phyloP scores from a whole-genome alignment of 148 eudicot genomes.

The Camellia sinensis region DNA sequence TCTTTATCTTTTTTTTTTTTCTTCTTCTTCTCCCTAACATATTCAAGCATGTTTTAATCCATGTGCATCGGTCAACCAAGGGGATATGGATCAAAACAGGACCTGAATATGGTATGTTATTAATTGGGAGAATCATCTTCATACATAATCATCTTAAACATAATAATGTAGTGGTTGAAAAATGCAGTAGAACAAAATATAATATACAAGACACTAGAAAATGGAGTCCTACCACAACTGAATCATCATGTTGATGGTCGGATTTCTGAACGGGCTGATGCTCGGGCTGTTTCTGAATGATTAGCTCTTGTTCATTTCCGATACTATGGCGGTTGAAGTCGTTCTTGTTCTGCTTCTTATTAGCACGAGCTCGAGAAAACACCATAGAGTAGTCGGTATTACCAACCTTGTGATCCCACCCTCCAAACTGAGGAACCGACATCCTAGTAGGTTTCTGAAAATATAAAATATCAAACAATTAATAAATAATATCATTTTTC shows the following conservation, averaged over 20 bases:
- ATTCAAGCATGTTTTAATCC: conserved; percentile 28
- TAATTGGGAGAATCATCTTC: neutral
- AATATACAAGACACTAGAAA: neutral
- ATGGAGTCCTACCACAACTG: conserved; percentile 17
- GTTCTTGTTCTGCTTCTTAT: conserved; percentile 36
- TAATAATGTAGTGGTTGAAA: neutral
- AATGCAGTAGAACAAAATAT: neutral
- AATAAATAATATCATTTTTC: neutral
- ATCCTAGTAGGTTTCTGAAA: conserved; percentile 22
- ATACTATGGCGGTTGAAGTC: conserved; percentile 27
- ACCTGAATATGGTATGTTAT: conserved; percentile 2
- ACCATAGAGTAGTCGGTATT: conserved; percentile 47
- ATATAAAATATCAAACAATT: neutral
- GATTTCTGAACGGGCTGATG: conserved; percentile 1
- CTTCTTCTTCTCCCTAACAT: neutral
- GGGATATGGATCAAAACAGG: conserved; percentile 33
- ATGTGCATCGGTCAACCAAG: conserved; percentile 30
- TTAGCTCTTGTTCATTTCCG: conserved; percentile 27
- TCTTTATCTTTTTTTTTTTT: too few species aligned
- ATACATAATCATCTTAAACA: neutral
- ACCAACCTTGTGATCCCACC: conserved; percentile 40
- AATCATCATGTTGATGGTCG: conserved; percentile 16
- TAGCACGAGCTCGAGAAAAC: conserved; percentile 48
- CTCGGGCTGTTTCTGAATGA: conserved; percentile 6
- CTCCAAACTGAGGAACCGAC: conserved; percentile 55